Percentiles rank a stretch among this genome's conserved stretches.
These are phyloP conservation scores for Aspergillus saccharolyticus DNA, from an alignment of 495 filamentous ascomycete species.

Conservation along the genomic window DNA sequence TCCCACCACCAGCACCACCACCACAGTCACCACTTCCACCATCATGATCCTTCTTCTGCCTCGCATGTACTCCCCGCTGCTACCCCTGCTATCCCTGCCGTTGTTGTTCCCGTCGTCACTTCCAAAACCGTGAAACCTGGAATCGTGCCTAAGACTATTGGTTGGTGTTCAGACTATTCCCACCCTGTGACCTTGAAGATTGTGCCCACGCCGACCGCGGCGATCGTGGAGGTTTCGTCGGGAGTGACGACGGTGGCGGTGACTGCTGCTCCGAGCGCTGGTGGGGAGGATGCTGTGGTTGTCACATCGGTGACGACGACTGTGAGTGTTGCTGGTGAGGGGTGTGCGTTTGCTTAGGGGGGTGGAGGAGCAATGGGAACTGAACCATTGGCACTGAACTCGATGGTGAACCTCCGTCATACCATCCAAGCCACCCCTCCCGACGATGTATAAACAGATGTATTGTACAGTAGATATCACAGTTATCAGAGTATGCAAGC, in stretches of 20 bases:
- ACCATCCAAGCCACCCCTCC: too few species aligned
- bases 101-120: not conserved
- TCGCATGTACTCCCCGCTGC: constrained; percentile 4
- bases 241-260: not conserved
- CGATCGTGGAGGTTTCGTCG: not conserved
- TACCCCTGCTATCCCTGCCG: constrained; percentile 1
- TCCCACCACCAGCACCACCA: constrained; percentile 1
- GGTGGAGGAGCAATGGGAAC: not conserved
- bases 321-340: not conserved
- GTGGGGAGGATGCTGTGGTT: not conserved
- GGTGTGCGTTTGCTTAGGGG: not conserved
- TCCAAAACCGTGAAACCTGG: constrained; percentile 19
- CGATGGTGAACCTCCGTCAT: too few species aligned
- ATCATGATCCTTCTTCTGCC: constrained; percentile 1
- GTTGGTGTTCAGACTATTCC: constrained; percentile 26
- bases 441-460: too few species aligned
- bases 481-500: too few species aligned
- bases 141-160: constrained; percentile 26
- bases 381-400: too few species aligned
- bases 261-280: not conserved
- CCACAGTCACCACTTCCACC: constrained; percentile 9
- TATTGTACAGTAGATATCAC: too few species aligned
- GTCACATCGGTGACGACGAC: not conserved
- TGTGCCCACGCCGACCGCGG: constrained; percentile 14
- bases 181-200: constrained; percentile 23